Evolutionary conservation across 805 yeast species (phyloP).

Genomic region (Wickerhamiella vanderwaltii): DNA sequence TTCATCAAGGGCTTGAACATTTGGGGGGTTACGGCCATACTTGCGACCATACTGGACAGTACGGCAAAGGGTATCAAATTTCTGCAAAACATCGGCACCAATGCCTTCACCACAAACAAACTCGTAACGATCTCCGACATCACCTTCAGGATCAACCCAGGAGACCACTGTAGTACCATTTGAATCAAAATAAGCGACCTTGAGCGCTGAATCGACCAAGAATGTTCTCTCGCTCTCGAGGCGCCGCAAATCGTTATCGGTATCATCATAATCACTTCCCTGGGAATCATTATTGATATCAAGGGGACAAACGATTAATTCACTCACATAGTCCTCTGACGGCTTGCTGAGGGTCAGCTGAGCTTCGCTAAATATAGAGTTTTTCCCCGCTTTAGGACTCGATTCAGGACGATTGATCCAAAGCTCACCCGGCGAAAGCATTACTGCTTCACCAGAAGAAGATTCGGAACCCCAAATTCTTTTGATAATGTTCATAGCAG

Average conservation of each 20-base stretch:
- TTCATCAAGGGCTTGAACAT: conserved; percentile 41
- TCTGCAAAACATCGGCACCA: conserved; percentile 35
- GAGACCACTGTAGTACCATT: conserved; percentile 49
- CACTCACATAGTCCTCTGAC: conserved; percentile 52
- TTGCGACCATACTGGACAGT: conserved; percentile 68
- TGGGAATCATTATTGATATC: conserved; percentile 40
- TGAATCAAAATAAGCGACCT: conserved; percentile 41
- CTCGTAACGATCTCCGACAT: conserved; percentile 71
- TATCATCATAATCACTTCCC: conserved; percentile 37
- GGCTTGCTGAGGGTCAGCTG: conserved; percentile 59
- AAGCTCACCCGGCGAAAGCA: conserved; percentile 69
- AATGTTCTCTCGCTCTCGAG: conserved; percentile 47
- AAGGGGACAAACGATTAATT: conserved; percentile 56
- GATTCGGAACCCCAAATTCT: not conserved
- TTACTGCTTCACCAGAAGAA: conserved; percentile 44
- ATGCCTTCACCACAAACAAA: conserved; percentile 56
- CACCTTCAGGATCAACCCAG: conserved; percentile 83
- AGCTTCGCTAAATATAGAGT: conserved; percentile 61
- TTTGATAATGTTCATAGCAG: conserved; percentile 8
- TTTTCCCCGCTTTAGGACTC: conserved; percentile 79
- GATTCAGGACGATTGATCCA: conserved; percentile 58
- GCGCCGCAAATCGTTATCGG: conserved; percentile 26
- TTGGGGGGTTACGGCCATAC: conserved; percentile 38
- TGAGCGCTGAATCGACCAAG: conserved; percentile 47
- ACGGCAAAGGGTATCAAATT: conserved; percentile 49